Base-by-base conservation (phyloP, 2,329 filamentous ascomycete genomes). In the Colletotrichum lupini region DNA sequence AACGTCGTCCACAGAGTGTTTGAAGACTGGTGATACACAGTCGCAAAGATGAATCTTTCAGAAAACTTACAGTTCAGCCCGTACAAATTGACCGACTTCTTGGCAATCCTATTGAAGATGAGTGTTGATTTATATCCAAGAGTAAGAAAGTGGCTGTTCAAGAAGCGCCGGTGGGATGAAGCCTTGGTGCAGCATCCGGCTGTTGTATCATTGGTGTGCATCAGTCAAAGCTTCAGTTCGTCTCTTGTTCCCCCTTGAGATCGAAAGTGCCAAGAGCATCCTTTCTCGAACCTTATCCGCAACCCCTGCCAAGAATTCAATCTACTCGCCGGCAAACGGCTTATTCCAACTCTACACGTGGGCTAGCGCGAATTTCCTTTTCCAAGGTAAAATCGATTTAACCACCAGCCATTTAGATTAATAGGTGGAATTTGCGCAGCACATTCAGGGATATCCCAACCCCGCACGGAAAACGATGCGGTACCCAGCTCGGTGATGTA, bases 401-500 rank as follows among this genome's bases (percentile, higher is more conserved):
- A 28, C 11, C 22, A 46, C 14, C 8, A 61, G 32, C 32, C 46
- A 55, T 9, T 60, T 67, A 32, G 35, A 71, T 68, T 72, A 72
- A 68, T 62, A 62, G 64, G 68, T 68, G 68, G 57, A 68, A 72
- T 57, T 68, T 72, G 35, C 46, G 24, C 7, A 35, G 16, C 19
- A 16, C n/a, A 22, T 58, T 64, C 35, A 68, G 68, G 68, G 57
- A 62, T 42, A 72, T 62, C 68, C 68, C 22, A 28, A 68, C 68
- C 68, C 68, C 68, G 64, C 68, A 72, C 68, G 68, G 68, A 72
- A 72, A 72, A 72, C 68, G 64, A 72, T 35, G 61, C 35, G 57
- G 57, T 37, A 49, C 32, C 26, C 57, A 24, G 26, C 28, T 61
- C 42, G 35, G 35, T 35, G 58, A 35, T 22, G 26, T 14, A 58